A percentile compares a stretch with the other conserved stretches of the same genome.
Conservation (phyloP, 2,329 filamentous ascomycete genomes). For the Talaromyces sp. region DNA sequence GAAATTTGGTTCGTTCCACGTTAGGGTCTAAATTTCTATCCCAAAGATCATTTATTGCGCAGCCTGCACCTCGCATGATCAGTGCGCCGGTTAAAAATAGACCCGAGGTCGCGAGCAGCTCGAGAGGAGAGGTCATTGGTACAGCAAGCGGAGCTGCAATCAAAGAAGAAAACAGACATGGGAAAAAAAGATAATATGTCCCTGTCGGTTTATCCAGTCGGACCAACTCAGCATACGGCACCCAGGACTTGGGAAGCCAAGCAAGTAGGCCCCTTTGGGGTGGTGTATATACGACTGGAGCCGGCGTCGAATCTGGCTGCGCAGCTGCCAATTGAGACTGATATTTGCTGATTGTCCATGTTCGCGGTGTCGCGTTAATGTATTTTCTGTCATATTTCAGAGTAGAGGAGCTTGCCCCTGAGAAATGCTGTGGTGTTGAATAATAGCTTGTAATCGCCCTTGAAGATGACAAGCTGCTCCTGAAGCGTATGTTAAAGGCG, state of each 20-base stretch:
- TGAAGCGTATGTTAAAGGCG: neutral
- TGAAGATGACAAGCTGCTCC: neutral
- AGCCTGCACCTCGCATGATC: constrained; percentile 48
- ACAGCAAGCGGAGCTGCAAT: constrained; percentile 37
- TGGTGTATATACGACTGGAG: constrained; percentile 34
- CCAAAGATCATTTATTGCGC: constrained; percentile 53
- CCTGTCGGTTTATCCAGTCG: constrained; percentile 50
- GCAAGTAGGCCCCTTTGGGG: constrained; percentile 44
- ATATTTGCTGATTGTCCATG: neutral
- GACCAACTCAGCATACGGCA: constrained; percentile 43
- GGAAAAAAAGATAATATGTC: constrained; percentile 51
- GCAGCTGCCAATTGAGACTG: constrained; percentile 2
- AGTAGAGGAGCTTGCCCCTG: neutral
- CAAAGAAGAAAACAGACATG: constrained; percentile 45
- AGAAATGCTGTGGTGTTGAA: neutral
- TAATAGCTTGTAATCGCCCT: neutral
- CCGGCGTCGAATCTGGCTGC: neutral
- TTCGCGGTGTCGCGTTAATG: neutral
- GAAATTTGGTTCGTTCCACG: constrained; percentile 46
- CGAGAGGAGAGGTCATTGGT: constrained; percentile 23
- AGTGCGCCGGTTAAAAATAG: constrained; percentile 41
- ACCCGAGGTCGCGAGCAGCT: constrained; percentile 33
- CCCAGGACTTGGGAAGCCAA: constrained; percentile 45
- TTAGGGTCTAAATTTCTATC: constrained; percentile 51
- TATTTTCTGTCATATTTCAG: neutral